These are phyloP conservation scores for Exsudoporus frostii DNA, from an alignment of 768 basidiomycete genomes.

Conservation along the genomic window DNA sequence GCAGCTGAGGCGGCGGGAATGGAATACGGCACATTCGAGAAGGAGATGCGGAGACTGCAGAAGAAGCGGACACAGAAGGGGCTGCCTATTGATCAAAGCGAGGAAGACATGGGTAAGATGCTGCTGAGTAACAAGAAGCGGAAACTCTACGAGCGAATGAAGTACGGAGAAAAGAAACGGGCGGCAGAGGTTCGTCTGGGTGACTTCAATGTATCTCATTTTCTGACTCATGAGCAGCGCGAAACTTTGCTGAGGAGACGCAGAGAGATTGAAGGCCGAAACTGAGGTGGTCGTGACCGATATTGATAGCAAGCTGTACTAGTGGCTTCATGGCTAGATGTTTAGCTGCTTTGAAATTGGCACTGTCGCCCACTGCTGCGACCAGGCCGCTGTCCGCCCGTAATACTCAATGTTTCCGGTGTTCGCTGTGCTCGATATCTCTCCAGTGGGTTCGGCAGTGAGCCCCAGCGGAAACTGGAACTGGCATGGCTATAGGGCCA, in stretches of 20 bases:
- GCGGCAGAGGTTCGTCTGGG: constrained; percentile 64
- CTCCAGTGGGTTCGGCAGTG: no score
- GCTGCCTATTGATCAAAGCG: constrained; percentile 39
- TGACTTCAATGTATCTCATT: background rate
- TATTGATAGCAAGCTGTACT: background rate
- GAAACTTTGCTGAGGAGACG: constrained; percentile 58
- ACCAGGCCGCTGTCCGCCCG: background rate
- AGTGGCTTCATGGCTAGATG: background rate
- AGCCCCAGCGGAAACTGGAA: no score
- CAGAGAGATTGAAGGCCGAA: constrained; percentile 46
- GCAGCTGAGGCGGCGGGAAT: constrained; percentile 88
- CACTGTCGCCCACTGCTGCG: background rate
- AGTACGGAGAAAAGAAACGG: constrained; percentile 77
- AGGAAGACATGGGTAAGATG: constrained; percentile 95
- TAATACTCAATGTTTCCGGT: background rate
- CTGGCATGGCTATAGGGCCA: no score
- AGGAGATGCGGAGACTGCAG: constrained; percentile 60
- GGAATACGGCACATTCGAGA: constrained; percentile 76
- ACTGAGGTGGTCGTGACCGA: background rate
- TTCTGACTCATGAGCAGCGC: constrained; percentile 42
- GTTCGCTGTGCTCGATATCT: no score
- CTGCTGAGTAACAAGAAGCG: constrained; percentile 95
- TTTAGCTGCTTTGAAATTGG: constrained; percentile 6
- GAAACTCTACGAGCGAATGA: constrained; percentile 92
- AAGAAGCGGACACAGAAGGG: constrained; percentile 37